Evolutionary conservation across 495 filamentous ascomycete species (phyloP).

Genomic region (Terfezia boudieri): DNA sequence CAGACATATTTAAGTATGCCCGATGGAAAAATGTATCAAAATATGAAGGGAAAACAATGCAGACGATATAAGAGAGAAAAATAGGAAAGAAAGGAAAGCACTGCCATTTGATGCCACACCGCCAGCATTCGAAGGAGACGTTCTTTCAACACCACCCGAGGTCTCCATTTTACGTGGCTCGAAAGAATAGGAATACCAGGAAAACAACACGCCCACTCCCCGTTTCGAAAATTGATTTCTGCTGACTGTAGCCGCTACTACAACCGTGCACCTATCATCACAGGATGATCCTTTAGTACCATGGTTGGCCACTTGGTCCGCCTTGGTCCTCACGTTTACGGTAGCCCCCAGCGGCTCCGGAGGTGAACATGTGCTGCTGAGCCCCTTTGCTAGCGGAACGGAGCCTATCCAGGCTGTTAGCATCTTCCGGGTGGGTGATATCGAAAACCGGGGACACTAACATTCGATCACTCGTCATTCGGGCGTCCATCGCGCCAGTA

Average conservation of each 20-base stretch:
- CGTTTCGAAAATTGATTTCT: neutral
- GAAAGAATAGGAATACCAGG: neutral
- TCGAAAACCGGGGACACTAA: constrained; percentile 48
- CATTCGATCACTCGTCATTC: constrained; percentile 91
- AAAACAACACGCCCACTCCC: neutral
- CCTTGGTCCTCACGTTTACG: constrained; percentile 43
- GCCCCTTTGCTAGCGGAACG: constrained; percentile 79
- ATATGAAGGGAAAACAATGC: neutral
- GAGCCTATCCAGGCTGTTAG: constrained; percentile 89
- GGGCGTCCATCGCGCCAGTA: constrained; percentile 41
- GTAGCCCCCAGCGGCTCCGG: constrained; percentile 42
- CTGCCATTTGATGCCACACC: neutral
- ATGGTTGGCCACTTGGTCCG: constrained; percentile 18
- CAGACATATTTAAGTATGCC: neutral
- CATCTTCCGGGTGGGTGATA: constrained; percentile 54
- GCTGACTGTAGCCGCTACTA: too few species aligned
- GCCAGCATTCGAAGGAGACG: neutral
- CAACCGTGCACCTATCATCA: too few species aligned
- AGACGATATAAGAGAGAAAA: neutral
- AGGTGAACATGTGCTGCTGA: constrained; percentile 29
- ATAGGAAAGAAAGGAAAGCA: neutral
- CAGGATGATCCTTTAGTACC: too few species aligned
- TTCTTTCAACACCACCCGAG: neutral
- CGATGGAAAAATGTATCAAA: neutral
- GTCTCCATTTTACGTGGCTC: neutral